These are phyloP conservation scores for Fusarium sp. DNA, from an alignment of 2,329 filamentous ascomycete species.

Conservation along the genomic window DNA sequence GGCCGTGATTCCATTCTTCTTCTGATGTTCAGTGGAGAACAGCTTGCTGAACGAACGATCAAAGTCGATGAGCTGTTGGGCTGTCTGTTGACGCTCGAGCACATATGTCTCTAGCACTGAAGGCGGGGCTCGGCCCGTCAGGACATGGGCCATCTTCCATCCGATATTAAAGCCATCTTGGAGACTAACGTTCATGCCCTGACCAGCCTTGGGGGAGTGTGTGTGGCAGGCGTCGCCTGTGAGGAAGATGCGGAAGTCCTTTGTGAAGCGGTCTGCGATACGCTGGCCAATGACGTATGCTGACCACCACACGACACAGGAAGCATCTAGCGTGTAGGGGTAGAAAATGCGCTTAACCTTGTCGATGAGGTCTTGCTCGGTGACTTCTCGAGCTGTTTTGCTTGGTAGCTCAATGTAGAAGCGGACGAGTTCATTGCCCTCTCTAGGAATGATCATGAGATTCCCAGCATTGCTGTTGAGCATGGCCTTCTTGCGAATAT, in stretches of 20 bases:
- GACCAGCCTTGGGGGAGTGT: conserved; percentile 70
- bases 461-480: conserved; percentile 67
- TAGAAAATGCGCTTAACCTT: conserved; percentile 56
- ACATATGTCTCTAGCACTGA: conserved; percentile 60
- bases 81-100: conserved; percentile 65
- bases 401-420: conserved; percentile 68
- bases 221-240: conserved; percentile 73
- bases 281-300: conserved; percentile 73
- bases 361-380: neutral
- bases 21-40: conserved; percentile 19
- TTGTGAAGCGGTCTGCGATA: conserved; percentile 67
- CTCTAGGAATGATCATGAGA: conserved; percentile 72
- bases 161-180: conserved; percentile 70
- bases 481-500: conserved; percentile 68
- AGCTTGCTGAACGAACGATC: conserved; percentile 51
- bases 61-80: conserved; percentile 72
- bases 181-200: conserved; percentile 78
- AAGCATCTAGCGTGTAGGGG: conserved; percentile 63
- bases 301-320: conserved; percentile 71
- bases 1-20: conserved; percentile 1
- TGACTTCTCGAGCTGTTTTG: conserved; percentile 56
- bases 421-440: conserved; percentile 65
- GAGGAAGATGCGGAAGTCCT: conserved; percentile 71
- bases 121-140: conserved; percentile 51
- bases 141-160: conserved; percentile 63